Percentiles rank a stretch among this genome's conserved stretches.
These are phyloP conservation scores for Candida ipomoeae DNA, from an alignment of 805 yeast species.

Conservation along the genomic window DNA sequence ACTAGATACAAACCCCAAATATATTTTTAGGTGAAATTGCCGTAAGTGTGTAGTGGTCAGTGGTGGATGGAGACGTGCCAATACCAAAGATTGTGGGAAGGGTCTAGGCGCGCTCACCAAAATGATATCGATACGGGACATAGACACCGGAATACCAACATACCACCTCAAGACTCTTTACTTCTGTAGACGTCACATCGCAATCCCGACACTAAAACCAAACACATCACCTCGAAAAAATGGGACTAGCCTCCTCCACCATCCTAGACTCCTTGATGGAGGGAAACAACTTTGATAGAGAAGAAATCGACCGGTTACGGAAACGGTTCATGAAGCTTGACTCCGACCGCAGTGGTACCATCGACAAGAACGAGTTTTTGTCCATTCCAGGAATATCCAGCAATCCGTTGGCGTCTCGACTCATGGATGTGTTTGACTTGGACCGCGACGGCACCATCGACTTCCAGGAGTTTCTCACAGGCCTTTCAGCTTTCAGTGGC, in stretches of 20 bases:
- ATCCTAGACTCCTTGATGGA: constrained; percentile 67
- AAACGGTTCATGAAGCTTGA: constrained; percentile 94
- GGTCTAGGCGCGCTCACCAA: neutral
- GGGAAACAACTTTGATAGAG: constrained; percentile 82
- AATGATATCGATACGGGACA: neutral
- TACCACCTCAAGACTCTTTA: neutral
- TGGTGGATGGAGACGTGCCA: neutral
- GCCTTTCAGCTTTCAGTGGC: constrained; percentile 82
- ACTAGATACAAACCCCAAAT: too few relatives aligned
- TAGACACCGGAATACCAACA: neutral
- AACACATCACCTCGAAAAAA: constrained; percentile 13
- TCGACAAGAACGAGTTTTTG: constrained; percentile 85
- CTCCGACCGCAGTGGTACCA: constrained; percentile 86
- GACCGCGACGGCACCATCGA: constrained; percentile 93
- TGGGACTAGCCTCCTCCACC: constrained; percentile 63
- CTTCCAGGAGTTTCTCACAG: constrained; percentile 88
- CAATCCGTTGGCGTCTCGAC: constrained; percentile 84
- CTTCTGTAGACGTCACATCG: neutral
- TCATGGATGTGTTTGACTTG: constrained; percentile 91
- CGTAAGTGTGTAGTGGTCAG: too few relatives aligned
- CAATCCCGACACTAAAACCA: neutral
- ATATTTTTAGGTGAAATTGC: too few relatives aligned
- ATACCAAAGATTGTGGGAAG: neutral
- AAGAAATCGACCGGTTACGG: constrained; percentile 86
- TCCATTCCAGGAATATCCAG: constrained; percentile 88